These are phyloP conservation scores for Diplodia corticola DNA, from an alignment of 2,329 filamentous ascomycete genomes.

Conservation along the genomic window DNA sequence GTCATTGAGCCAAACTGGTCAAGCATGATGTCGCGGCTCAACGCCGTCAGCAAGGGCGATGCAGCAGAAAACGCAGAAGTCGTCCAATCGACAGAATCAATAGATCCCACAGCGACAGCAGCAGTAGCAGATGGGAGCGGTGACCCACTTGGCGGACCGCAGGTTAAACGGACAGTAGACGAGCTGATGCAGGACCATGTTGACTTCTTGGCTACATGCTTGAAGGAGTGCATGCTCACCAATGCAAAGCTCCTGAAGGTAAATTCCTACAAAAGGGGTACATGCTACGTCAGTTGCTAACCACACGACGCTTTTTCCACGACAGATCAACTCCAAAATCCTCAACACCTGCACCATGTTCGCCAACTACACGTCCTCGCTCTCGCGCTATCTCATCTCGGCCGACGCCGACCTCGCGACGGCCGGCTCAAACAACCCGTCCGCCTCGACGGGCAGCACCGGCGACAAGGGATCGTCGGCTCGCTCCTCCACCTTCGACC, in stretches of 20 bases:
- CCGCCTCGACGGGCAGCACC: conserved; percentile 26
- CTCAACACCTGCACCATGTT: conserved; percentile 96
- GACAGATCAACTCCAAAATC: conserved; percentile 91
- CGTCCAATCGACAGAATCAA: background rate
- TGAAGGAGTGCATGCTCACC: conserved; percentile 99
- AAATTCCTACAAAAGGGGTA: conserved; percentile 35
- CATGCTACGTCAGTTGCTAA: conserved; percentile 20
- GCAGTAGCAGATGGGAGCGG: conserved; percentile 21
- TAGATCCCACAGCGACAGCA: conserved; percentile 4
- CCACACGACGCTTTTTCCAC: background rate
- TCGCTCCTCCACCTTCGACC: conserved; percentile 49
- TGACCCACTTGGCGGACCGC: conserved; percentile 35
- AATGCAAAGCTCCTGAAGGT: conserved; percentile 93
- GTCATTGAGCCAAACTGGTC: conserved; percentile 99
- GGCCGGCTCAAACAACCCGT: conserved; percentile 23
- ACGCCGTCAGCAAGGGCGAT: conserved; percentile 49
- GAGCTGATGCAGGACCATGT: conserved; percentile 99
- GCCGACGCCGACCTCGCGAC: conserved; percentile 58
- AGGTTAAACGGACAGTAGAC: conserved; percentile 80
- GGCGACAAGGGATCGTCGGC: conserved; percentile 26
- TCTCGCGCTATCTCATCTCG: conserved; percentile 80
- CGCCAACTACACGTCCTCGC: conserved; percentile 81
- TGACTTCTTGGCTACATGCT: conserved; percentile 93
- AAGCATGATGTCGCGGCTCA: conserved; percentile 83
- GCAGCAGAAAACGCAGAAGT: conserved; percentile 35